Evolutionary conservation across 306 rosid species (phyloP).

Genomic region (Glycine soja): DNA sequence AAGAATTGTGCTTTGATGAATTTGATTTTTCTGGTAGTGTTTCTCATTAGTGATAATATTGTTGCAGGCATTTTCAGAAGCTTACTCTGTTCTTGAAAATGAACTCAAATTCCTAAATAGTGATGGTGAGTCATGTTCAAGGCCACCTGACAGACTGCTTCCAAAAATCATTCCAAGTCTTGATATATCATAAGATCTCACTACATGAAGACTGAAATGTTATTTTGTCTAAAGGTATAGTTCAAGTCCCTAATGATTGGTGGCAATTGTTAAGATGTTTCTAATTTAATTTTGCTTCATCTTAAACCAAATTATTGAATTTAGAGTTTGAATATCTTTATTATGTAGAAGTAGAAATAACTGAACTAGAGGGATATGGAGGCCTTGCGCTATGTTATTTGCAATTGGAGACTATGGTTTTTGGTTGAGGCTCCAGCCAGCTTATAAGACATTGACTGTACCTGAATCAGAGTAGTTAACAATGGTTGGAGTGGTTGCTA

Average conservation of each 20-base stretch:
- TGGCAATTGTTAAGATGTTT: constrained; percentile 1
- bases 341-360: constrained; percentile 7
- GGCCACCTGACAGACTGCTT: constrained; percentile 62
- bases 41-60: constrained; percentile 41
- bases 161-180: constrained; percentile 81
- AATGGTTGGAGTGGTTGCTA: constrained; percentile 6
- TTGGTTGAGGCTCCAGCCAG: constrained; percentile 9
- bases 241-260: constrained; percentile 36
- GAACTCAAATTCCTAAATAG: constrained; percentile 60
- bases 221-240: constrained; percentile 57
- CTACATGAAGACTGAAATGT: constrained; percentile 41
- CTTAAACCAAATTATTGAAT: constrained; percentile 5
- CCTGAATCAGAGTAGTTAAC: neutral
- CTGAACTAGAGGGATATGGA: constrained; percentile 19
- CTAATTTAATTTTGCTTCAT: constrained; percentile 14
- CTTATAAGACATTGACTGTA: neutral
- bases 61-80: constrained; percentile 88
- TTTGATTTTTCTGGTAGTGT: constrained; percentile 5
- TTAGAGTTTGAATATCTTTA: neutral
- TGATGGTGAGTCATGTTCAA: constrained; percentile 62
- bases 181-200: constrained; percentile 57
- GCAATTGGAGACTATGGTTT: constrained; percentile 6
- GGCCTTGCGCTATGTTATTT: neutral
- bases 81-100: constrained; percentile 77
- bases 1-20: constrained; percentile 26